Evolutionary conservation across 202 grass and related monocot species (phyloP).

Genomic region (Elaeis oleifera): DNA sequence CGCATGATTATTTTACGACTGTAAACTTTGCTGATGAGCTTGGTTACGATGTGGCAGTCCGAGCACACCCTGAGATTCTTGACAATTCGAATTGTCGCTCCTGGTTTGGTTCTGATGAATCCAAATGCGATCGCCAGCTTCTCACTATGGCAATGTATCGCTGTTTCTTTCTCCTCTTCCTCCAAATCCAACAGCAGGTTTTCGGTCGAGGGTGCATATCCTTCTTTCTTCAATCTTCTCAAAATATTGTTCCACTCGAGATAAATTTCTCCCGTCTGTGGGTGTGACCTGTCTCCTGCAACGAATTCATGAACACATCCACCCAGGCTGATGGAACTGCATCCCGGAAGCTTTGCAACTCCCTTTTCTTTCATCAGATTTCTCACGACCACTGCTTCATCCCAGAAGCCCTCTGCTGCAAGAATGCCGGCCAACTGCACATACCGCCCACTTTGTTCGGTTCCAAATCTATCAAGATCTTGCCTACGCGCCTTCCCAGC

Average conservation of each 20-base stretch:
- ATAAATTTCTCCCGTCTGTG: neutral
- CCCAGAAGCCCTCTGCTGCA: neutral
- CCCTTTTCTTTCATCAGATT: slow-evolving; percentile 2
- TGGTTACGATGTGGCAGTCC: neutral
- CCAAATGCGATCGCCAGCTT: slow-evolving; percentile 9
- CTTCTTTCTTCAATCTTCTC: slow-evolving; percentile 4
- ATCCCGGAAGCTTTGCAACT: neutral
- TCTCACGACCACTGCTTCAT: neutral
- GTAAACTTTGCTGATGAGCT: neutral
- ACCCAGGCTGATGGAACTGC: slow-evolving; percentile 9
- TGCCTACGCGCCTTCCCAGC: neutral
- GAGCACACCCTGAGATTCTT: slow-evolving; percentile 17
- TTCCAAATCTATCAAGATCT: slow-evolving; percentile 13
- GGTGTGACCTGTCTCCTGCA: slow-evolving; percentile 9
- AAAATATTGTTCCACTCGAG: neutral
- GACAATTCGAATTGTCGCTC: slow-evolving; percentile 4
- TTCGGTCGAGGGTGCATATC: neutral
- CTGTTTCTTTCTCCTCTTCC: slow-evolving; percentile 14
- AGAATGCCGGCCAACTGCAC: slow-evolving; percentile 12
- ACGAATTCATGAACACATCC: slow-evolving; percentile 4
- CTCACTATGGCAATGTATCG: neutral
- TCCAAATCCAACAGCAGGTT: slow-evolving; percentile 16
- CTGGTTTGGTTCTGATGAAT: slow-evolving; percentile 11
- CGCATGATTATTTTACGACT: neutral
- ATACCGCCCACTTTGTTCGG: slow-evolving; percentile 4